Percentiles rank a stretch among this genome's conserved stretches.
Evolutionary conservation across 352 stramenopile species (phyloP).

Genomic region (Phytophthora pseudosyringae): DNA sequence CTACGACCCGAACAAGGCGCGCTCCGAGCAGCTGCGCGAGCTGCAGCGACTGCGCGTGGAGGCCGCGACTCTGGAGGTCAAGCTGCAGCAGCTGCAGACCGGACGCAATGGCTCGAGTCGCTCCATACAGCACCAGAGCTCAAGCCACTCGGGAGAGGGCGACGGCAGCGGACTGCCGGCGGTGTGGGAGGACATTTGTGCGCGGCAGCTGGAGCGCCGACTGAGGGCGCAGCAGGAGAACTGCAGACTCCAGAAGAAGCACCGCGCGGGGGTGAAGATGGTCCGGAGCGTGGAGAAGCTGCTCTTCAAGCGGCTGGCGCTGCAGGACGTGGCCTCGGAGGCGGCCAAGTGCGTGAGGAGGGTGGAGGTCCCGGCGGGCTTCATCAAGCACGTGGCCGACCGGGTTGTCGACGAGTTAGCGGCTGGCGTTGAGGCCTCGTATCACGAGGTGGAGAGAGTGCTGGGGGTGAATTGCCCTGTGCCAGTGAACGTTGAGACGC

Average conservation of each 20-base stretch:
- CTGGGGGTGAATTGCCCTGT: conserved; percentile 31
- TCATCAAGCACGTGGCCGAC: conserved; percentile 16
- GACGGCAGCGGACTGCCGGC: neutral
- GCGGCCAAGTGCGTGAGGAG: conserved; percentile 17
- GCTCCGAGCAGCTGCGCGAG: conserved; percentile 9
- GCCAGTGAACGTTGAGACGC: conserved; percentile 8
- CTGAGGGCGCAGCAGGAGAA: conserved; percentile 36
- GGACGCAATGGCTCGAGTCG: neutral
- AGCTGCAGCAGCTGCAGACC: conserved; percentile 13
- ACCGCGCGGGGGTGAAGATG: conserved; percentile 15
- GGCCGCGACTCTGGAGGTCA: conserved; percentile 1
- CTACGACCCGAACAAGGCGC: conserved; percentile 30
- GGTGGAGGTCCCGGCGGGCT: conserved; percentile 24
- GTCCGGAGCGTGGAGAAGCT: conserved; percentile 25
- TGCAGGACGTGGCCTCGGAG: conserved; percentile 2
- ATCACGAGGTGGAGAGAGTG: conserved; percentile 44
- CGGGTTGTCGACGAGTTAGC: conserved; percentile 38
- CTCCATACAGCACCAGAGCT: neutral
- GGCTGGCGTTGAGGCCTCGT: conserved; percentile 36
- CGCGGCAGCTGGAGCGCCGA: conserved; percentile 27
- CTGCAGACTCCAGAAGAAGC: conserved; percentile 26
- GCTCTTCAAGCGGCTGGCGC: conserved; percentile 18
- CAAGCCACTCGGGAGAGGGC: neutral
- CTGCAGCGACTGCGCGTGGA: conserved; percentile 11
- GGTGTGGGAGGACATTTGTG: conserved; percentile 35